Percentiles rank a stretch among this genome's conserved stretches.
phyloP scores from a whole-genome alignment of 441 rosid genomes.

The Croton setiger region DNA sequence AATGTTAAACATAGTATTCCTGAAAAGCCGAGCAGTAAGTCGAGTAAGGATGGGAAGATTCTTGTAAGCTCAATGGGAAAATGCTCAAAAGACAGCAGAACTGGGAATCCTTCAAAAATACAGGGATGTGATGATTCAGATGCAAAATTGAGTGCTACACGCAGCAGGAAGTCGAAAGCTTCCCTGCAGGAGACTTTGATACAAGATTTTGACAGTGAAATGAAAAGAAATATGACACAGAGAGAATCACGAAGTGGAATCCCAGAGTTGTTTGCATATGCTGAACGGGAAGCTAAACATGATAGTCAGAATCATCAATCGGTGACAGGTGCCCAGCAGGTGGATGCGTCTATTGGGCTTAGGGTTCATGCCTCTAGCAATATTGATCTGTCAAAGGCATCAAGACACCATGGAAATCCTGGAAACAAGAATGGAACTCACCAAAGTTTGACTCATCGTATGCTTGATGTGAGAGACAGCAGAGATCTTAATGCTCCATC shows the following conservation, averaged over 20 bases:
- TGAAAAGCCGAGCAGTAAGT: conserved; percentile 17
- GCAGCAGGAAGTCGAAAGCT: conserved; percentile 17
- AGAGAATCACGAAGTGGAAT: conserved; percentile 23
- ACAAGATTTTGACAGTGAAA: conserved; percentile 25
- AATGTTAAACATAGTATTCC: conserved; percentile 13
- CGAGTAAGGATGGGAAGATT: conserved; percentile 29
- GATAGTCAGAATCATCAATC: conserved; percentile 17
- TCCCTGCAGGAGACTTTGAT: conserved; percentile 19
- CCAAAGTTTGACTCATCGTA: conserved; percentile 19
- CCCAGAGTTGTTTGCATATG: conserved; percentile 15
- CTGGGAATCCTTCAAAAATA: conserved; percentile 16
- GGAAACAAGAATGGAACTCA: conserved; percentile 30
- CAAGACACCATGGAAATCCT: conserved; percentile 23
- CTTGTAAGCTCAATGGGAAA: conserved; percentile 16
- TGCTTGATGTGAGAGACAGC: conserved; percentile 23
- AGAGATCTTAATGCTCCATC: conserved; percentile 29
- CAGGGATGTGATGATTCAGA: conserved; percentile 18
- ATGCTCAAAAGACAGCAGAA: conserved; percentile 19
- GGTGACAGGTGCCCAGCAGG: conserved; percentile 20
- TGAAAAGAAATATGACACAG: conserved; percentile 22
- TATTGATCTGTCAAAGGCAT: conserved; percentile 26
- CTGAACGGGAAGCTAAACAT: conserved; percentile 20
- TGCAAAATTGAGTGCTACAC: conserved; percentile 19
- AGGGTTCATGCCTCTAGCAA: conserved; percentile 27
- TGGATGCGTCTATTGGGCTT: conserved; percentile 20